Evolutionary conservation across 2,329 filamentous ascomycete genomes (phyloP), one percentile per base, ranked within the genome.

Genomic region (Paecilomyces variotii): DNA sequence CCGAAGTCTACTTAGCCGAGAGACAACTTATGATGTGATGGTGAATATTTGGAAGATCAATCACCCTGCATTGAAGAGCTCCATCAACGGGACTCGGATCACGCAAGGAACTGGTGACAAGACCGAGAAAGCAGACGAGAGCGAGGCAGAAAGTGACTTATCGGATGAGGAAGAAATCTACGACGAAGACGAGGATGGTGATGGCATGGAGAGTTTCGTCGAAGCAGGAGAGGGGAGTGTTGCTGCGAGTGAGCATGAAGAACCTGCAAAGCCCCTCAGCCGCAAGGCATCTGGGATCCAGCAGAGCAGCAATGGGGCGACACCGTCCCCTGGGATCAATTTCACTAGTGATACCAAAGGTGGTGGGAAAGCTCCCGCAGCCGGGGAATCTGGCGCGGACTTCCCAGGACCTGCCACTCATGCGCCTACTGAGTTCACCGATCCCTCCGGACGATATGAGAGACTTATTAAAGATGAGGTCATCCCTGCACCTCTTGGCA

Each of bases 31-130:
- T 70, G 95, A 99, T 70, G 79, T 99, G 53, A 92, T 99, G 70
- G 89, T 99, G 64, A 95, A 95, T 60, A 97, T 99, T 59, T 99
- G 94, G 94, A 96, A 96, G 73, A 88, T 97, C 30, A 94, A 90
- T 14, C 94, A 99, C 71, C 93, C 94, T 1, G 90, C 91, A 57
- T 77, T 99, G 30, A 90, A 91, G 72, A 96, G 91, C 70, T 95
- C 91, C 3, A 79, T 96, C 2, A 97, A 97, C 62, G 93, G 94
- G 2, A 90, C 95, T 10, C 84, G 85, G 11, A 80, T 97, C 2
- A 89, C 92, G 63, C 87, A 90, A 61, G 87, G 90, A 4, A 86
- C 83, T 3, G 91, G 91, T 25, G 92, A 97, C 73, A 96, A 94
- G 77, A 96, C 91, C 0, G 92, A 95, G 67, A 94, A 96, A 73